A percentile compares a stretch with the other conserved stretches of the same genome.
Evolutionary conservation across 345 rosid genomes (phyloP).

Genomic region (Gossypium sturtianum): DNA sequence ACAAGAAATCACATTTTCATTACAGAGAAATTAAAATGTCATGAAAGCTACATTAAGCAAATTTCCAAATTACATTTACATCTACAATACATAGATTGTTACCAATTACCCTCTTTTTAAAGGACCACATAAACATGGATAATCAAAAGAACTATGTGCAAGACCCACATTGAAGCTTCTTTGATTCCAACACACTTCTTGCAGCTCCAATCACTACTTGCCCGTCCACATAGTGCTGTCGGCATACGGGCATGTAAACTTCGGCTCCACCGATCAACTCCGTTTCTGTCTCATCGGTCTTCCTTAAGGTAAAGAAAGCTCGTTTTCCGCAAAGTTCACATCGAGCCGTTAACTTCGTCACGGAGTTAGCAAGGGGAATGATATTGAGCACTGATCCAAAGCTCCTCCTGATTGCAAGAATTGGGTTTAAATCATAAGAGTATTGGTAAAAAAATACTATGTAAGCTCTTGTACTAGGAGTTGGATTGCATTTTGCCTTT

Average conservation of each 20-base stretch:
- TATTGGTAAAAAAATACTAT: neutral
- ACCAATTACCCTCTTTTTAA: too few species aligned
- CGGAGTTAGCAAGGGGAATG: conserved; percentile 14
- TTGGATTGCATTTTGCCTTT: too few species aligned
- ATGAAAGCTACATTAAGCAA: too few species aligned
- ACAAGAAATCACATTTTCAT: too few species aligned
- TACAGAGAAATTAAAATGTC: too few species aligned
- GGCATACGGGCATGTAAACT: conserved; percentile 82
- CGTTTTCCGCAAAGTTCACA: conserved; percentile 76
- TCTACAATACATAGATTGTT: too few species aligned
- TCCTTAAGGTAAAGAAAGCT: conserved; percentile 73
- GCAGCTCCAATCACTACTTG: conserved; percentile 64
- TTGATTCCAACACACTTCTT: conserved; percentile 49
- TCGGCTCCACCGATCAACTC: conserved; percentile 79
- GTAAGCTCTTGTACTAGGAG: accelerated
- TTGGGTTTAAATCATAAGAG: conserved; percentile 2
- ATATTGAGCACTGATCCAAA: conserved; percentile 78
- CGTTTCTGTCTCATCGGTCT: conserved; percentile 55
- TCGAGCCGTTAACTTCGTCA: conserved; percentile 65
- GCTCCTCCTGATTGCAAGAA: conserved; percentile 45
- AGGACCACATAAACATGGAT: too few species aligned
- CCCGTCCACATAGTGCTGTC: conserved; percentile 68
- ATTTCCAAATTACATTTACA: too few species aligned
- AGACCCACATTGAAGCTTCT: conserved; percentile 31
- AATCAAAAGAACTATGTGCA: neutral